Percentiles rank a stretch among this genome's conserved stretches.
Evolutionary conservation across 2,329 filamentous ascomycete genomes (phyloP).

Genomic region (Diatrype stigma): DNA sequence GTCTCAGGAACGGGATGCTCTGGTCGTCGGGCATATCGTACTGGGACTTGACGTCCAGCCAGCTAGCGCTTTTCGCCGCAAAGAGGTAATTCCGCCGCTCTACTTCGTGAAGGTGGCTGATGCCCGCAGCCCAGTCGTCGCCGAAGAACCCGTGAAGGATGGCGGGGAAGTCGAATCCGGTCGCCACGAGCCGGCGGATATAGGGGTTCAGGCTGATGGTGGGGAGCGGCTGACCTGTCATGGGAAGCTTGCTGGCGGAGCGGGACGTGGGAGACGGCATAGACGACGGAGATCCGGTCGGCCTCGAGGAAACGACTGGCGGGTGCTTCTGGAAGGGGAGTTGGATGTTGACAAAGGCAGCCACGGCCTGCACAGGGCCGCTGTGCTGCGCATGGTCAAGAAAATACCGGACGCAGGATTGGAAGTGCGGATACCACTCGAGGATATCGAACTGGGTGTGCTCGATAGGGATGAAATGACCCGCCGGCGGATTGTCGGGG

Average conservation of each 20-base stretch:
- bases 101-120: slow-evolving; percentile 79
- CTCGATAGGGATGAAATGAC: slow-evolving; percentile 21
- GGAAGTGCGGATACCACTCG: slow-evolving; percentile 88
- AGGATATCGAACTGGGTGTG: slow-evolving; percentile 68
- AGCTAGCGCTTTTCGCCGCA: slow-evolving; percentile 86
- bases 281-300: slow-evolving; percentile 30
- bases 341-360: slow-evolving; percentile 86
- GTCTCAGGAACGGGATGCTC: slow-evolving; percentile 80
- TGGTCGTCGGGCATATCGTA: slow-evolving; percentile 87
- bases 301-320: slow-evolving; percentile 39
- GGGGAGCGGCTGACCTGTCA: slow-evolving; percentile 26
- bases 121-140: slow-evolving; percentile 79
- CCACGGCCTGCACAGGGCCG: slow-evolving; percentile 77
- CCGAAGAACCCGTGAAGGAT: slow-evolving; percentile 96
- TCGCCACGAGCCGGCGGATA: slow-evolving; percentile 83
- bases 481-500: slow-evolving; percentile 15
- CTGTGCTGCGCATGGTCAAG: slow-evolving; percentile 86
- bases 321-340: slow-evolving; percentile 74
- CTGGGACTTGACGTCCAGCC: slow-evolving; percentile 81
- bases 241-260: slow-evolving; percentile 23
- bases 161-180: slow-evolving; percentile 80
- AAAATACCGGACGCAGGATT: slow-evolving; percentile 87
- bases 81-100: slow-evolving; percentile 95
- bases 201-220: slow-evolving; percentile 77
- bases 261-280: slow-evolving; percentile 25